phyloP scores from a whole-genome alignment of 768 basidiomycete species.

The Multifurca ochricompacta region DNA sequence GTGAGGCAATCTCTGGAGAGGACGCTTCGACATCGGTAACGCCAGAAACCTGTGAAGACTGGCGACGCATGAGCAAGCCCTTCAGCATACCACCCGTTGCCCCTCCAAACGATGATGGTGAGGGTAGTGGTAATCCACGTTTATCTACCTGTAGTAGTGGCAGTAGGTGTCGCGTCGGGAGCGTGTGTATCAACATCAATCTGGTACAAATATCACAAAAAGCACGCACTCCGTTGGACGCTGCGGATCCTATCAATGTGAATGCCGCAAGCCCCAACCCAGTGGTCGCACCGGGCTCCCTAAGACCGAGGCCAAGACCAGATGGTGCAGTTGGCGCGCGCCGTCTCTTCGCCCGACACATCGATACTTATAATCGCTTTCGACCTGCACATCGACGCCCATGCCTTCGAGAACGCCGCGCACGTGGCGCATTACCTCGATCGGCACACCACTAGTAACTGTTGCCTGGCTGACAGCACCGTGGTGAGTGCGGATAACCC shows the following conservation, averaged over 20 bases:
- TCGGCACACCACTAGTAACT: conserved; percentile 76
- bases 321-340: conserved; percentile 21
- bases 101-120: conserved; percentile 58
- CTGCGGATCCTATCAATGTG: conserved; percentile 72
- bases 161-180: background rate
- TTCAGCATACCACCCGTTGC: conserved; percentile 71
- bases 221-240: conserved; percentile 72
- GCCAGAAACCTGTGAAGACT: conserved; percentile 71
- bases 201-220: background rate
- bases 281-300: conserved; percentile 31
- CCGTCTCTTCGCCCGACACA: conserved; percentile 75
- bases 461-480: conserved; percentile 89
- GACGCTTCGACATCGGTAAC: conserved; percentile 22
- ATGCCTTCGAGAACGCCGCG: conserved; percentile 72
- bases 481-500: conserved; percentile 73
- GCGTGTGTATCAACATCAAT: background rate
- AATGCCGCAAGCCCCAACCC: conserved; percentile 59
- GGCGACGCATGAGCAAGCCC: conserved; percentile 82
- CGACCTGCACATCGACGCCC: conserved; percentile 84
- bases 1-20: conserved; percentile 21
- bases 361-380: conserved; percentile 86
- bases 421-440: conserved; percentile 84
- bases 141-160: conserved; percentile 62
- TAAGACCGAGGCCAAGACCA: conserved; percentile 35
- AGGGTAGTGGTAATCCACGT: conserved; percentile 80